A percentile compares a stretch with the other conserved stretches of the same genome.
Evolutionary conservation across 495 filamentous ascomycete genomes (phyloP).

Genomic region (Penicillium silybi): DNA sequence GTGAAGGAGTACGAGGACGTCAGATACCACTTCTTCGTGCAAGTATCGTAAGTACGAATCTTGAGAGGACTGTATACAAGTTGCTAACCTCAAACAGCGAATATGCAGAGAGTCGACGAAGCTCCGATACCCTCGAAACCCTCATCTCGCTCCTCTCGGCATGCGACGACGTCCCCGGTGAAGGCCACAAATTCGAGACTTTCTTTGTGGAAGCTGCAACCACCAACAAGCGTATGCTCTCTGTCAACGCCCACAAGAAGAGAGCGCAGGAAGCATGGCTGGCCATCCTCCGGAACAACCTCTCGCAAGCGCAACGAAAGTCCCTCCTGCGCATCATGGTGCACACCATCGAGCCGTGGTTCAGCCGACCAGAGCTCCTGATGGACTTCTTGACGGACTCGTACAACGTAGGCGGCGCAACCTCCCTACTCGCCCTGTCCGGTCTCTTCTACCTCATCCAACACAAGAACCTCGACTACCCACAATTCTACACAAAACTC

Average conservation of each 20-base stretch:
- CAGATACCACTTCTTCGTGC: conserved; percentile 71
- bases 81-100: conserved; percentile 30
- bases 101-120: conserved; percentile 30
- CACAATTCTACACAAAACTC: conserved; percentile 86
- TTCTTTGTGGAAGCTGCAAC: conserved; percentile 68
- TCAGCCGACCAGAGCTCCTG: conserved; percentile 77
- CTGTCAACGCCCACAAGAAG: conserved; percentile 43
- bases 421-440: conserved; percentile 81
- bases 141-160: conserved; percentile 60
- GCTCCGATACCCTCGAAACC: conserved; percentile 44
- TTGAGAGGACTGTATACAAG: background rate
- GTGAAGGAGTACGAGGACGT: conserved; percentile 79
- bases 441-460: conserved; percentile 95
- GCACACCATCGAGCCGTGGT: conserved; percentile 78
- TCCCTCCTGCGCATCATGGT: conserved; percentile 68
- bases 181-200: conserved; percentile 58
- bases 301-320: conserved; percentile 73
- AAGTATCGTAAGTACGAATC: conserved; percentile 48
- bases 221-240: conserved; percentile 49
- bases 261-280: conserved; percentile 81
- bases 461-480: conserved; percentile 92
- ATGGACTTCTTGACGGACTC: conserved; percentile 97
- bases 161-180: conserved; percentile 59
- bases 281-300: conserved; percentile 60
- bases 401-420: conserved; percentile 80